A percentile compares a stretch with the other conserved stretches of the same genome.
Conservation (phyloP, 306 rosid genomes). For the Albizia julibrissin region DNA sequence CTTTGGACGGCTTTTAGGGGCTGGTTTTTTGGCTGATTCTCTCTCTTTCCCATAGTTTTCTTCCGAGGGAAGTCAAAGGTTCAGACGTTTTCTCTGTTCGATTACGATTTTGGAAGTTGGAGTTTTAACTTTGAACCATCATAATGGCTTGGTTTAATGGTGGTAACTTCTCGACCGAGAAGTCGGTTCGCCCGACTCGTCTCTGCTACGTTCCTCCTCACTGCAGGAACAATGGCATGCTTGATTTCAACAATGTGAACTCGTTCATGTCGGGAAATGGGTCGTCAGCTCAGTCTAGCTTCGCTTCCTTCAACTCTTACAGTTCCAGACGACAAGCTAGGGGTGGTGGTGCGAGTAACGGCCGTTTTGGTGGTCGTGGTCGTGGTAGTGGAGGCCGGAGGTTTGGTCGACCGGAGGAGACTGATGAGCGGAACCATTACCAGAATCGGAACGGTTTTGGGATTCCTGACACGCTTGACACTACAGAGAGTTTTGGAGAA, state of each 20-base stretch:
- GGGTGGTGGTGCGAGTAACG: slow-evolving; percentile 10
- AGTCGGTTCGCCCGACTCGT: slow-evolving; percentile 28
- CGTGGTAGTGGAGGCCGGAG: slow-evolving; percentile 3
- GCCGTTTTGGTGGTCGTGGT: slow-evolving; percentile 17
- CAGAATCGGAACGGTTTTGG: slow-evolving; percentile 3
- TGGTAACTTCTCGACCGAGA: slow-evolving; percentile 28
- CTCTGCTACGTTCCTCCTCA: slow-evolving; percentile 46
- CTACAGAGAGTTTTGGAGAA: slow-evolving; percentile 14
- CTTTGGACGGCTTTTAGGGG: neutral
- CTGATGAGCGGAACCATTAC: neutral
- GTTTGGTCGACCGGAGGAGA: neutral
- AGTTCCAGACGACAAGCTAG: slow-evolving; percentile 24
- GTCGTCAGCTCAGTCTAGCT: slow-evolving; percentile 9
- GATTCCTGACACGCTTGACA: slow-evolving; percentile 19
- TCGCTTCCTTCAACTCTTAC: neutral
- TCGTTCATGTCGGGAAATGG: slow-evolving; percentile 6
- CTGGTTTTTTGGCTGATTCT: neutral
- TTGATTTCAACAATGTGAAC: neutral
- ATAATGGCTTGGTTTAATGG: slow-evolving; percentile 51
- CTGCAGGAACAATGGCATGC: slow-evolving; percentile 10
- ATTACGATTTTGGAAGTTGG: neutral
- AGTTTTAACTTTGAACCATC: neutral
- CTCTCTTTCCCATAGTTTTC: neutral
- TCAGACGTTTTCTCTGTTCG: neutral
- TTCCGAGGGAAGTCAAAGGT: neutral